Base-by-base conservation (phyloP, 2,329 filamentous ascomycete species). In the Hirsutella minnesotensis region DNA sequence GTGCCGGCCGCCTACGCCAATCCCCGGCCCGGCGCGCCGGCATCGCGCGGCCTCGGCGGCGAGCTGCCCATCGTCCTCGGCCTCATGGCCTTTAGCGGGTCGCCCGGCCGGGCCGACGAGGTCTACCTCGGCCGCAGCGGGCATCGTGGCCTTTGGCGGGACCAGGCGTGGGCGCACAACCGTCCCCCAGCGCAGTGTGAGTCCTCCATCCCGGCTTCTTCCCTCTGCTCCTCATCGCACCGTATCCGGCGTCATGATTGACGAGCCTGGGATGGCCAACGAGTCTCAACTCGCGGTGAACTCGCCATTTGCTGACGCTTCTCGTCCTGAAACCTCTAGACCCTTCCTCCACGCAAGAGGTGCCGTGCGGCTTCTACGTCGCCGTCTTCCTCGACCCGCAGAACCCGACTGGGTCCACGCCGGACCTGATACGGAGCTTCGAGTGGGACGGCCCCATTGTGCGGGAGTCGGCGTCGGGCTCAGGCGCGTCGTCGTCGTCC, bases 31-130 rank as follows among this genome's bases (percentile, higher is more conserved):
- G 34, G 3, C 13, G 9, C 30, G 5, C 9, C 44, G 3, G 37
- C 5, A 0, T 66, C 65, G 0, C 16, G 5, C 0, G 64, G 65
- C 0, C 56, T 68, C 1, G 54, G 58, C 1, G 65, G 65, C 15
- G 56, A 64, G n/a, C 41, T 68, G 12, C 49, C 56, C 3, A 57
- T 66, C 7, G 49, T 68, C 10, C 48, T 68, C 3, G 65, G 57
- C 1, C 47, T 68, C n/a, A 65, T 68, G 60, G 63, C 62, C 1
- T 57, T 67, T 33, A 47, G 44, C 45, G 43, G 51, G 5, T 4
- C 49, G 1, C 50, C 50, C 7, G 48, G 44, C 16, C 30, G 48
- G 0, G 40, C 43, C 12, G 38, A 53, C 7, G 38, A 29, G 2
- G 48, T 56, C 5, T 65, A 64, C 40, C 42, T 50, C 1, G 47